phyloP scores from a whole-genome alignment of 306 rosid genomes.

The Betula pendula region DNA sequence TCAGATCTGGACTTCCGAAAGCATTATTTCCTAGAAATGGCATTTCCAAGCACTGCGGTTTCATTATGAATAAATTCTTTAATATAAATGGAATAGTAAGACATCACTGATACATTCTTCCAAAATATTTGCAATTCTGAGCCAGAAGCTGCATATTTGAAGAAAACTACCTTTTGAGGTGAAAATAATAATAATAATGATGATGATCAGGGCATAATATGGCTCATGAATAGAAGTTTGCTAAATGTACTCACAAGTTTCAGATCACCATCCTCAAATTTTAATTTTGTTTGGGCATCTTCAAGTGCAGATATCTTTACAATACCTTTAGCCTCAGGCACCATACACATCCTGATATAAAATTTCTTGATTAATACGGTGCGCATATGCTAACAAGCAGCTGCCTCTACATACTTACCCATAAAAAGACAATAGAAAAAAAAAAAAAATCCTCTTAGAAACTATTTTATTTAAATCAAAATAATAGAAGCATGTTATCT shows the following conservation, averaged over 20 bases:
- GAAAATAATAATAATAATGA: neutral
- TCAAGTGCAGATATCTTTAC: conserved; percentile 43
- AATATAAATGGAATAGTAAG: neutral
- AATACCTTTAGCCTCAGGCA: conserved; percentile 51
- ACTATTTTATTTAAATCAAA: neutral
- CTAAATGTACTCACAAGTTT: conserved; percentile 54
- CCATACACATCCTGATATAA: conserved; percentile 67
- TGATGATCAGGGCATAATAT: neutral
- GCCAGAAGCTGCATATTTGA: neutral
- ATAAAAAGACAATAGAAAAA: conserved; percentile 1
- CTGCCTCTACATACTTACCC: conserved; percentile 20
- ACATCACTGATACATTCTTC: neutral
- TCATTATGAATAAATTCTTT: neutral
- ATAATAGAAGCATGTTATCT: conserved; percentile 6
- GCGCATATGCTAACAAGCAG: conserved; percentile 13
- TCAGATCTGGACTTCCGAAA: neutral
- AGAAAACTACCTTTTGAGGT: neutral
- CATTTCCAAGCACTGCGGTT: conserved; percentile 4
- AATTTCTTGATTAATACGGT: conserved; percentile 18
- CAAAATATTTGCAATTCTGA: neutral
- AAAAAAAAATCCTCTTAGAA: neutral
- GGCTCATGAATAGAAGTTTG: conserved; percentile 12
- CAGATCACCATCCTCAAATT: conserved; percentile 46
- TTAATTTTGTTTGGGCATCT: conserved; percentile 35
- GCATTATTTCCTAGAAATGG: neutral